Base-by-base conservation (phyloP, 2,329 filamentous ascomycete species). In the Coniella lustricola region DNA sequence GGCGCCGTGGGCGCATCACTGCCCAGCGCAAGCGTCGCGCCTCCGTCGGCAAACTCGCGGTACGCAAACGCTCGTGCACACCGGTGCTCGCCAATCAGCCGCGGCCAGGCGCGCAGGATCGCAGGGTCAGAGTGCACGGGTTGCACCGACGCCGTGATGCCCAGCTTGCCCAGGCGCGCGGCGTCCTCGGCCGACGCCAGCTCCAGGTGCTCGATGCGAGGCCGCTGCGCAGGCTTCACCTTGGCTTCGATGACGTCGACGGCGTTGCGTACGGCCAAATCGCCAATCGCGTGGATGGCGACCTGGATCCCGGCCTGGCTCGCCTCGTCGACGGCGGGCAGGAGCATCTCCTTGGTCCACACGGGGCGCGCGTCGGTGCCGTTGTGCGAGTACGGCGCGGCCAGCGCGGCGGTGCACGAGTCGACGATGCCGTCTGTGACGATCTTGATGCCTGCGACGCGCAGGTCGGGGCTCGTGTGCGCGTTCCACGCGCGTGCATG, bases 381-480 rank as follows among this genome's bases (percentile, higher is more conserved):
- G 53, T 72, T 73, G 3, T 65, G 61, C 7, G 72, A 67, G 57
- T 84, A 84, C 0, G 81, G 80, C 57, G 82, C 72, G 1, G 68
- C 67, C 2, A 85, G 62, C 0, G 75, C 77, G 0, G 81, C 81
- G 1, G 81, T 84, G 61, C 81, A 85, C 0, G 76, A 77, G 54
- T 85, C 81, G 33, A 85, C 70, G 32, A 82, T 77, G 10, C 81
- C 81, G 51, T 85, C 81, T 56, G 76, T 77, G 34, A 85, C 81
- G 18, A 84, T 62, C 58, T 85, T 85, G 61, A 84, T 73, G 4
- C 81, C 81, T 0, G 79, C 74, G 8, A 85, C 61, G 16, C 75
- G 74, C 48, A 68, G 69, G 52, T 75, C 69, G 1, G 72, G 73
- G 41, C 63, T 69, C 4, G 66, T 71, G 2, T 62, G 50, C 12